Evolutionary conservation across 495 filamentous ascomycete species (phyloP), one percentile per base, ranked within the genome.

Genomic region (Polyplosphaeria fusca): DNA sequence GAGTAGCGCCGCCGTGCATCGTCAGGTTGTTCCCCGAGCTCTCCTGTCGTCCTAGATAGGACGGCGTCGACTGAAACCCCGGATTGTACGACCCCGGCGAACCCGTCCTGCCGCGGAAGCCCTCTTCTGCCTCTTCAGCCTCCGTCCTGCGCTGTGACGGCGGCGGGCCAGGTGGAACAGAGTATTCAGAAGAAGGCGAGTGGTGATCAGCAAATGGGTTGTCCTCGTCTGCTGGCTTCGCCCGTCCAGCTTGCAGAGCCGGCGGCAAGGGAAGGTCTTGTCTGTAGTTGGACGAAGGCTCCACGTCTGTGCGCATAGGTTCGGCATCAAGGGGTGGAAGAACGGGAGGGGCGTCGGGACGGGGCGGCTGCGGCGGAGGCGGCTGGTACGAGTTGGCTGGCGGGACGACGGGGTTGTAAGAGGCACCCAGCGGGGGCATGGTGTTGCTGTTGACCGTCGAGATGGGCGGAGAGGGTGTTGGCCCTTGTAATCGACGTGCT

Each of bases 401-500:
- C 14, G 30, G 24, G 25, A 25, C 27, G 24, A 49, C 40, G 13
- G 60, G 60, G 16, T 4, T n/a, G n/a, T 52, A 47, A 24, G 40
- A 16, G 9, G 4, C 46, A 9, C 7, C 7, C 30, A 35, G 7
- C 30, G 30, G 30, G 25, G 35, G 27, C 38, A 14, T 56, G 46
- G 5, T 50, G 37, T 24, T 45, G 56, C 45, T 56, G 47, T 54
- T 41, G 11, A 39, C 47, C 22, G 43, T 55, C 53, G 28, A 28
- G 45, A 51, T 50, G 25, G 63, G 55, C n/a, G 69, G 67, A 48
- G 59, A 62, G 3, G 60, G 35, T 23, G 58, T 51, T 2, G 60
- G 35, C 11, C 67, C 69, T 11, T 65, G 52, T 7, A 64, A 43
- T 16, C 63, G 60, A n/a, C 74, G 57, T 0, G 92, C 92, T 60